Evolutionary conservation across 495 filamentous ascomycete species (phyloP).

Genomic region (Amphirosellinia nigrospora): DNA sequence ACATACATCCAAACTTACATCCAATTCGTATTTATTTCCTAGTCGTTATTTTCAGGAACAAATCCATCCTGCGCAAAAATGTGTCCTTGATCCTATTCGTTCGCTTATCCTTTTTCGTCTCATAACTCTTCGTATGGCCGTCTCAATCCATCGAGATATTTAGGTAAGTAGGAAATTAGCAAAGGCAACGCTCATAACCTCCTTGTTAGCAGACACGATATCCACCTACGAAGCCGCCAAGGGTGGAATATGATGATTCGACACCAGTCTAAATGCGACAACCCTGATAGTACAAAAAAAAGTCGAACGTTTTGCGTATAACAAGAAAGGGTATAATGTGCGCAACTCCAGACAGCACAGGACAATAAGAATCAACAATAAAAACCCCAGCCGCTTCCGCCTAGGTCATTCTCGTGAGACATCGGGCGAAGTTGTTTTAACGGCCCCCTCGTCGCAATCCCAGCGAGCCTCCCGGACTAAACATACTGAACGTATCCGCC

Average conservation of each 20-base stretch:
- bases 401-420: not conserved
- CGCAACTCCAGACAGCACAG: conserved; percentile 16
- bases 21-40: not conserved
- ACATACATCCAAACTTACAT: not conserved
- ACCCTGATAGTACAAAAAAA: conserved; percentile 19
- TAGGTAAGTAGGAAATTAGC: not conserved
- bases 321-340: conserved; percentile 25
- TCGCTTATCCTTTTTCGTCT: not conserved
- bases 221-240: not conserved
- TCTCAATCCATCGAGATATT: not conserved
- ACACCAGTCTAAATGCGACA: conserved; percentile 25
- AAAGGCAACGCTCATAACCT: conserved; percentile 13
- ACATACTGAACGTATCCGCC: conserved; percentile 50
- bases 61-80: not conserved
- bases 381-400: not conserved
- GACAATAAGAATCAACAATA: not conserved
- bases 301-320: not conserved
- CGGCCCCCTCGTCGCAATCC: conserved; percentile 36
- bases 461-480: conserved; percentile 40
- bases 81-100: not conserved
- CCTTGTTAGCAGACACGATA: conserved; percentile 10
- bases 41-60: not conserved
- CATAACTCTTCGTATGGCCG: not conserved
- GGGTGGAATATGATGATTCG: conserved; percentile 2
- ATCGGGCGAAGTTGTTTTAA: conserved; percentile 11